phyloP scores from a whole-genome alignment of 495 filamentous ascomycete species.

The Lindgomyces ingoldianus region DNA sequence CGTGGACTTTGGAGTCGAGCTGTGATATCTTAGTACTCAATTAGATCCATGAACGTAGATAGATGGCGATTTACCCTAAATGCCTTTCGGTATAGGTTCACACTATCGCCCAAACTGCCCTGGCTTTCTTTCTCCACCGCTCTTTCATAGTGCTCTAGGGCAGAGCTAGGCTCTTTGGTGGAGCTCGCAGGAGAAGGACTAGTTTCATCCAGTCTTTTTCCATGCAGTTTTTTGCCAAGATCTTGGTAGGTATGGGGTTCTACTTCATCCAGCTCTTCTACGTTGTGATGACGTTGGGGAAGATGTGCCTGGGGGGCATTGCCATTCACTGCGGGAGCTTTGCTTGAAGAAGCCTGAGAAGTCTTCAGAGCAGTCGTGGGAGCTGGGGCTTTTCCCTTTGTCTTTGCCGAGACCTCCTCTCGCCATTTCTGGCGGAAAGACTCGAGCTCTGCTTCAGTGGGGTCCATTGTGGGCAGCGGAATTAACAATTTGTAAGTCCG shows the following conservation, averaged over 20 bases:
- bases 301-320: conserved; percentile 26
- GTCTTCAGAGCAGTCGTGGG: conserved; percentile 17
- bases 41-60: too few species aligned
- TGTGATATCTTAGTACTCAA: conserved; percentile 41
- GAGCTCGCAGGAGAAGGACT: conserved; percentile 27
- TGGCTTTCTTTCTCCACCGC: conserved; percentile 85
- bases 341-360: conserved; percentile 28
- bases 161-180: conserved; percentile 65
- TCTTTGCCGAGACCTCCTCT: conserved; percentile 69
- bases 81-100: conserved; percentile 85
- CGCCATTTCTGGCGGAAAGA: conserved; percentile 80
- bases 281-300: conserved; percentile 9
- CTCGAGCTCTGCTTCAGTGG: conserved; percentile 70
- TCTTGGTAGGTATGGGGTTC: conserved; percentile 51
- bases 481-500: conserved; percentile 23
- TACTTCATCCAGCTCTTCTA: conserved; percentile 44
- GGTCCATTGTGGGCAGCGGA: conserved; percentile 53
- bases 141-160: conserved; percentile 88
- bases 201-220: conserved; percentile 49
- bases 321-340: conserved; percentile 7
- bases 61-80: too few species aligned
- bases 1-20: conserved; percentile 82
- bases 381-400: conserved; percentile 39
- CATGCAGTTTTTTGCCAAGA: conserved; percentile 48
- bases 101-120: conserved; percentile 85